Conservation (phyloP, 768 basidiomycete species). For the Mycena rosella region DNA sequence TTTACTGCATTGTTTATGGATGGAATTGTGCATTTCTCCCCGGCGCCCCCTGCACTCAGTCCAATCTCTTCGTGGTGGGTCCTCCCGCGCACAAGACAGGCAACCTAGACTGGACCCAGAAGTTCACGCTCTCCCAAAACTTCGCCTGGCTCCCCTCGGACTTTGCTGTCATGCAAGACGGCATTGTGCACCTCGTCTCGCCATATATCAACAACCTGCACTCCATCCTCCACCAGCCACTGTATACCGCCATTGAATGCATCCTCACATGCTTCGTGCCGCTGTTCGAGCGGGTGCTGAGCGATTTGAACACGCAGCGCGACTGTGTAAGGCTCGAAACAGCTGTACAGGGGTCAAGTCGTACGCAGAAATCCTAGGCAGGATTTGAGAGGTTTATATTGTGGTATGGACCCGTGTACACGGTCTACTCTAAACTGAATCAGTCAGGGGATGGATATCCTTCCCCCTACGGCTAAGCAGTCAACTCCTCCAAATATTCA, state of each 20-base stretch:
- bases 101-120: not conserved
- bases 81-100: not conserved
- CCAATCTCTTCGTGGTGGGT: not conserved
- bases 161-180: conserved; percentile 1
- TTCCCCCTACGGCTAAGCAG: too few relatives aligned
- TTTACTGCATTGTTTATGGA: conserved; percentile 41
- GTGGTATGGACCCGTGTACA: too few relatives aligned
- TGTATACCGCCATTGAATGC: conserved; percentile 4
- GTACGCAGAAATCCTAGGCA: too few relatives aligned
- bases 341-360: too few relatives aligned
- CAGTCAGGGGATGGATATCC: too few relatives aligned
- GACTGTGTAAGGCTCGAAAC: too few relatives aligned
- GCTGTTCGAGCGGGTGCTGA: not conserved
- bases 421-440: too few relatives aligned
- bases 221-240: not conserved
- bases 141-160: conserved; percentile 22
- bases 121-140: not conserved
- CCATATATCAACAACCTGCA: conserved; percentile 26
- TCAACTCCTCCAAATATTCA: too few relatives aligned
- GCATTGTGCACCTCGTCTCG: conserved; percentile 5
- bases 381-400: too few relatives aligned
- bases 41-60: not conserved
- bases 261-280: not conserved
- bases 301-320: not conserved
- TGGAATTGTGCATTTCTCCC: conserved; percentile 26